phyloP scores from a whole-genome alignment of 495 filamentous ascomycete species.

The Barbatosphaeria neglecta region DNA sequence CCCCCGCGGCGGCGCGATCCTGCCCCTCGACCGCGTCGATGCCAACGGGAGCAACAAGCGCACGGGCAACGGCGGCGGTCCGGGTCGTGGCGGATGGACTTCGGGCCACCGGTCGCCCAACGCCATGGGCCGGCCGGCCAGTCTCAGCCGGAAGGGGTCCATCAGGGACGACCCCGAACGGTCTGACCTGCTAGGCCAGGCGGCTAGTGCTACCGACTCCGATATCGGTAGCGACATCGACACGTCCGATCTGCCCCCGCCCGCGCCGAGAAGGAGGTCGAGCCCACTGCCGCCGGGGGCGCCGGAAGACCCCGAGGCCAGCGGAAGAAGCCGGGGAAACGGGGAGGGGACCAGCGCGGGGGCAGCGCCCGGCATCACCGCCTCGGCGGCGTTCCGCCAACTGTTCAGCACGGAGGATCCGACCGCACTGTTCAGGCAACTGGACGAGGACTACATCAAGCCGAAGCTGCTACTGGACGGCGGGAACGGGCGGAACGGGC shows the following conservation, averaged over 20 bases:
- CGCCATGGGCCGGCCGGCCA: slow-evolving; percentile 24
- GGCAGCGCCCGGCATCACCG: slow-evolving; percentile 40
- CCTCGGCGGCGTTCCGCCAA: slow-evolving; percentile 60
- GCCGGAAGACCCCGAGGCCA: slow-evolving; percentile 13
- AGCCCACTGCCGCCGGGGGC: slow-evolving; percentile 37
- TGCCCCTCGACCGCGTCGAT: slow-evolving; percentile 43
- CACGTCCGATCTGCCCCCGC: slow-evolving; percentile 48
- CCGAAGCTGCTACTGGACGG: slow-evolving; percentile 76
- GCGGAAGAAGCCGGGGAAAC: slow-evolving; percentile 9
- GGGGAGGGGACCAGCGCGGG: slow-evolving; percentile 20
- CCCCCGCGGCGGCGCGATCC: slow-evolving; percentile 48
- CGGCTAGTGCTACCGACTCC: slow-evolving; percentile 49
- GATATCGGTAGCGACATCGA: slow-evolving; percentile 54
- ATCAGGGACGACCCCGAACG: slow-evolving; percentile 45
- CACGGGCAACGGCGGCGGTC: slow-evolving; percentile 11
- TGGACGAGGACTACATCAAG: slow-evolving; percentile 96
- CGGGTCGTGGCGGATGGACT: slow-evolving; percentile 30
- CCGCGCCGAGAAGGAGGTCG: slow-evolving; percentile 37
- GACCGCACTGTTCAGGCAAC: slow-evolving; percentile 77
- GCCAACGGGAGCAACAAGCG: slow-evolving; percentile 15
- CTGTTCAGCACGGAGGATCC: slow-evolving; percentile 68
- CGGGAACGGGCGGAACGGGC: slow-evolving; percentile 18
- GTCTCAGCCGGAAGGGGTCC: slow-evolving; percentile 37
- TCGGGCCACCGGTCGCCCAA: slow-evolving; percentile 41
- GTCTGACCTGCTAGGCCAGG: slow-evolving; percentile 47